Conservation (phyloP, 2,329 filamentous ascomycete genomes). For the Aspergillus sp. region DNA sequence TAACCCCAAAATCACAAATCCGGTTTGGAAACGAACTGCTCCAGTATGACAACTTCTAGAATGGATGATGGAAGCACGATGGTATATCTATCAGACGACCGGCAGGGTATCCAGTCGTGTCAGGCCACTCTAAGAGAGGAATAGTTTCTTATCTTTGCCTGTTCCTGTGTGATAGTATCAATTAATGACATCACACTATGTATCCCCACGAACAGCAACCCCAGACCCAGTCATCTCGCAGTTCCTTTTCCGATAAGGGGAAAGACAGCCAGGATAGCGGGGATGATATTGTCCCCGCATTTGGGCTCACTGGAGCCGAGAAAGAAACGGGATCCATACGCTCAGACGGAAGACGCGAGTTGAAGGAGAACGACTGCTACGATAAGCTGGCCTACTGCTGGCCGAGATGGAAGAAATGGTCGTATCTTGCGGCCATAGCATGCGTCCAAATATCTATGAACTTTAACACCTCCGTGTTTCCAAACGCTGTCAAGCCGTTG, state of each 20-base stretch:
- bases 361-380: conserved; percentile 59
- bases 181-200: background rate
- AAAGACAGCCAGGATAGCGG: conserved; percentile 3
- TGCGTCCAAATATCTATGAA: conserved; percentile 73
- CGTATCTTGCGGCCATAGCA: conserved; percentile 58
- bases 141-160: background rate
- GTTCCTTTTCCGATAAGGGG: background rate
- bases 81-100: background rate
- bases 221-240: background rate
- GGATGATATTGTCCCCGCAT: background rate
- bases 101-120: background rate
- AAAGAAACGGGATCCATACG: background rate
- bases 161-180: background rate
- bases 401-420: conserved; percentile 38
- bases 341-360: conserved; percentile 29
- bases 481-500: conserved; percentile 65
- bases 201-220: background rate
- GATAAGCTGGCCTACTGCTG: conserved; percentile 63
- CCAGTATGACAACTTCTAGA: background rate
- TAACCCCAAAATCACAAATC: background rate
- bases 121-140: background rate
- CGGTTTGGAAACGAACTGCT: background rate
- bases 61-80: background rate
- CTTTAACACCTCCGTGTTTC: conserved; percentile 71
- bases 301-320: background rate